These are phyloP conservation scores for Nadsonia starkeyi-henricii DNA, from an alignment of 1,139 yeast genomes.

Conservation along the genomic window DNA sequence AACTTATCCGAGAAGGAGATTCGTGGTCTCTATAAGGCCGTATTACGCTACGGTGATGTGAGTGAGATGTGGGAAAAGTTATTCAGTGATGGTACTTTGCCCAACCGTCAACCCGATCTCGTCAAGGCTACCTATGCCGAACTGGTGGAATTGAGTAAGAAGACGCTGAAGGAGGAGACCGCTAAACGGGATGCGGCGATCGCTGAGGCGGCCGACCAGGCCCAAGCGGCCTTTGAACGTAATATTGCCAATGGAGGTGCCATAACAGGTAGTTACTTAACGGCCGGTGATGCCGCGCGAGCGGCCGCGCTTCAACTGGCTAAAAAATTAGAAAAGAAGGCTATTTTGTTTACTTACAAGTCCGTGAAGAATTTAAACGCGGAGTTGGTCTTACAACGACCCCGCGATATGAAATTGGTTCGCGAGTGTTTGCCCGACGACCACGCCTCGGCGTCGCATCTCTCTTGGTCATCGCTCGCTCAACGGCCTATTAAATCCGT, in stretches of 20 bases:
- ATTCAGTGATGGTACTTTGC: slow-evolving; percentile 78
- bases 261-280: neutral
- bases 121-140: slow-evolving; percentile 67
- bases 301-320: slow-evolving; percentile 5
- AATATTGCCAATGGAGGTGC: neutral
- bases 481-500: slow-evolving; percentile 57
- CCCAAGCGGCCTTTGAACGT: slow-evolving; percentile 8
- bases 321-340: slow-evolving; percentile 36
- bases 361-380: slow-evolving; percentile 89
- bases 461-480: slow-evolving; percentile 1
- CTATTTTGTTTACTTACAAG: slow-evolving; percentile 76
- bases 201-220: slow-evolving; percentile 33
- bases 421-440: slow-evolving; percentile 44
- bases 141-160: slow-evolving; percentile 46
- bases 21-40: slow-evolving; percentile 72
- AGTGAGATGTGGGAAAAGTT: slow-evolving; percentile 73
- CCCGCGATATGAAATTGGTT: slow-evolving; percentile 61
- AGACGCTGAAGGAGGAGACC: slow-evolving; percentile 54
- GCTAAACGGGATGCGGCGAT: slow-evolving; percentile 43
- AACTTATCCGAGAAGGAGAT: slow-evolving; percentile 75
- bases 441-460: slow-evolving; percentile 32
- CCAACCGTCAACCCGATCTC: slow-evolving; percentile 74
- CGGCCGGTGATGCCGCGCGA: slow-evolving; percentile 2
- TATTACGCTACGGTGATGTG: slow-evolving; percentile 71
- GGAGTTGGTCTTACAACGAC: slow-evolving; percentile 69